Evolutionary conservation across 2,329 filamentous ascomycete genomes (phyloP), one percentile per base, ranked within the genome.

Genomic region (Lanzia echinophila): DNA sequence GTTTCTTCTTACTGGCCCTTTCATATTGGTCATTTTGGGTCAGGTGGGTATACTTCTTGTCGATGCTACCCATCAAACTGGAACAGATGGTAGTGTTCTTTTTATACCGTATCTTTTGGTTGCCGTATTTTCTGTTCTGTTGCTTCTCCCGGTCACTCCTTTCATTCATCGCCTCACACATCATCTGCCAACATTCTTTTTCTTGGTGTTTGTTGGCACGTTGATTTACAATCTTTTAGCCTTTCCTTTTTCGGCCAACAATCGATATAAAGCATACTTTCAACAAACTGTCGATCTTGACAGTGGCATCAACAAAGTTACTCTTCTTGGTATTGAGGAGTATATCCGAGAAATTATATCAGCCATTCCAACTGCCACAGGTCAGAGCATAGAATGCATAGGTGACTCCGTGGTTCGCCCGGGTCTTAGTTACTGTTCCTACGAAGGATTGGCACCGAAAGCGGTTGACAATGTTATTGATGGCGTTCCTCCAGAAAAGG

Each of bases 101-200:
- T 71, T 95, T 15, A 69, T 82, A 7, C 84, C 90, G 5, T 90
- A 96, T 68, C 67, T 95, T 13, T 69, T 82, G 34, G 78, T 90
- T 41, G 84, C 86, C 0, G 66, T 77, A 6, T 77, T 92, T 58
- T 83, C 84, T 12, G 79, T 89, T 1, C 67, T 96, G 1, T 67
- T 96, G 0, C 71, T 96, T 17, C 73, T 89, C 1, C 94, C 94
- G 0, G 69, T 90, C 2, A 79, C 84, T 0, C 94, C 94, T 0
- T 95, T 95, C 67, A 77, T 96, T 39, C 91, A 97, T 68, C 86
- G 92, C 42, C 82, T 94, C 59, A 89, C 86, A 1, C 87, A 87
- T 66, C 90, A 95, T 56, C 69, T 97, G 3, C 91, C 94, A 0
- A 73, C 86, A 0, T 84, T 95, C 62, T 70, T 96, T 15, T 75